Evolutionary conservation across 495 filamentous ascomycete species (phyloP), one percentile per base, ranked within the genome.

Genomic region (Neohortaea acidophila): DNA sequence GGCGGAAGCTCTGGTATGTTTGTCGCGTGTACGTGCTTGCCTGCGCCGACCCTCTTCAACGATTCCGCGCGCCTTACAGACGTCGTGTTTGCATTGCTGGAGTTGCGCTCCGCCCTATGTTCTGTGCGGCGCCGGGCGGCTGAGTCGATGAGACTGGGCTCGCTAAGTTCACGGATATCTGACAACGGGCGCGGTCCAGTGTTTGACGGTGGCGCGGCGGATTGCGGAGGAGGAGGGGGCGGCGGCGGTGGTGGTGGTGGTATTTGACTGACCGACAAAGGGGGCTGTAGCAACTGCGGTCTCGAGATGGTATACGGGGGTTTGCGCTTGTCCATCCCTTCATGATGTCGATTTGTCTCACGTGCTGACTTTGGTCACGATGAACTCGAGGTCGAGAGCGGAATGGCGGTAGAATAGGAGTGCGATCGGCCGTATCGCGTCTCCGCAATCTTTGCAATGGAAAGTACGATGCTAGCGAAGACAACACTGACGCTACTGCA

Each of bases 101-200:
- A 23, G 26, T 28, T 26, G 10, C 21, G 36, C 20, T 36, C 34
- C n/a, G 24, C 15, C 13, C 40, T 23, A 9, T 26, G 21, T 14
- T 19, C 36, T 8, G 27, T n/a, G n/a, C n/a, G 15, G 8, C 30
- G 15, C 12, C 18, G 41, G 4, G 39, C 38, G 11, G 21, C 39
- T n/a, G 44, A 32, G n/a, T 62, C 58, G n/a, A 49, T 48, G 22
- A 63, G 33, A 36, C 59, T 61, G 18, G 59, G 59, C 36, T 63
- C 59, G 21, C 59, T 63, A 40, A 61, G 45, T 33, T 63, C 59
- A 18, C 58, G 59, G 36, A 63, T 63, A 36, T 63, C 59, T 11
- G 59, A 63, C 24, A 63, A 42, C 9, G 58, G 59, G 17, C 59
- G 52, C 23, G 49, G 27, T 30, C 52, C 59, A 22, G 7, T 27